Base-by-base conservation (phyloP, 192 early-diverging fungal genomes). In the Helicostylum pulchrum region DNA sequence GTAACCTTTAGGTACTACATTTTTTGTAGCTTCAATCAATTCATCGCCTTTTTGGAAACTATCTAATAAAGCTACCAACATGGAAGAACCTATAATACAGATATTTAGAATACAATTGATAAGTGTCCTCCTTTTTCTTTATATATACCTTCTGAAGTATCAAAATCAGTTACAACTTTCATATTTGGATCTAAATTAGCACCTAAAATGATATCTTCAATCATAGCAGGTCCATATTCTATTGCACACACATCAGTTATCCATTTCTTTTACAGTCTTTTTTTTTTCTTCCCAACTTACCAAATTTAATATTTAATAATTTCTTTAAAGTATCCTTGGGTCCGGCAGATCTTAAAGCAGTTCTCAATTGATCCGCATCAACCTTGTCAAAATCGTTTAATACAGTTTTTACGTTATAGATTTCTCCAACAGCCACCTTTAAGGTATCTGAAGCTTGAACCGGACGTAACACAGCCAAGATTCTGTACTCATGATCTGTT, bases 211-310 rank as follows among this genome's bases (percentile, higher is more conserved):
- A 86, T 84, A 69, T 95, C 92, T 66, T 98, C 96, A 5, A 90
- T 79, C 44, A 98, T 81, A 9, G 92, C 83, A 11, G 94, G 93
- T 0, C 96, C 96, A 64, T 96, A 98, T 21, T 75, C 83, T 84
- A 31, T 32, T 19, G 7, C 34, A 39, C 36, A 39, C 9, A 9
- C 36, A 9, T 10, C 36, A 6, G 5, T 10, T 39, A 6, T 39
- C 36, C 9, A 6, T 39, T 10, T 39, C 34, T 39, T 10, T 39
- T 39, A 1, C 53, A 7, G 1, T 1, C 4, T 12, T 26, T 20
- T 49, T 56, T 21, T 32, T 31, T 26, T 45, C 4, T 0, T 48
- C 17, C 23, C 12, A 43, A 68, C 77, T 53, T 79, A 83, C 80
- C 80, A 17, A 85, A 77, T 8, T 55, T 71, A 39, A 65, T 74